Conservation (phyloP, 805 yeast genomes). For the Cyberlindnera mycetangii region DNA sequence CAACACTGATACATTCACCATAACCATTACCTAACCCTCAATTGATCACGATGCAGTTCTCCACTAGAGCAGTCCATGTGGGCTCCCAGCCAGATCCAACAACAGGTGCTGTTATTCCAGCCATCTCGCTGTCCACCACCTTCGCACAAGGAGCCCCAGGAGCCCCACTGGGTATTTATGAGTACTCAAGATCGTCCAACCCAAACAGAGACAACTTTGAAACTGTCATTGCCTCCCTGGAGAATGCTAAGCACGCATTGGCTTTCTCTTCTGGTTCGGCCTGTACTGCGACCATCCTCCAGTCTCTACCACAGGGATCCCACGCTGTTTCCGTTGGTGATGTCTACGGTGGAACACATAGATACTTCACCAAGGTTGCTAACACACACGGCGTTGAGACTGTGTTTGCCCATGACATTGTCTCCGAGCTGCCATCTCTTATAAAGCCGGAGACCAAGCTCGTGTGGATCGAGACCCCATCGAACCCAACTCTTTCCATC, state of each 20-base stretch:
- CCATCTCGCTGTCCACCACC: slow-evolving; percentile 81
- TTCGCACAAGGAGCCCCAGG: slow-evolving; percentile 80
- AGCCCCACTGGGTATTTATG: slow-evolving; percentile 73
- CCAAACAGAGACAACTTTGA: slow-evolving; percentile 86
- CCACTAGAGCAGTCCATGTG: slow-evolving; percentile 81
- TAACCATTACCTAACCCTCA: background rate
- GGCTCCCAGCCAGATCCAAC: slow-evolving; percentile 68
- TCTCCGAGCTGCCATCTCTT: slow-evolving; percentile 51
- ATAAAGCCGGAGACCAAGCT: slow-evolving; percentile 62
- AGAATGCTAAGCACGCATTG: slow-evolving; percentile 68
- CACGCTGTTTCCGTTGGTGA: slow-evolving; percentile 81
- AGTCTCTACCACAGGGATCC: slow-evolving; percentile 65
- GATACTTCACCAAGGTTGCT: slow-evolving; percentile 86
- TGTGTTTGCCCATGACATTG: slow-evolving; percentile 63
- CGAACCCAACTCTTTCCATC: slow-evolving; percentile 80
- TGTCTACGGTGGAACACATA: slow-evolving; percentile 89
- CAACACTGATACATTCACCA: background rate
- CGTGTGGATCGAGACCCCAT: slow-evolving; percentile 88
- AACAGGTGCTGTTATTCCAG: slow-evolving; percentile 86
- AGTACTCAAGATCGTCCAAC: slow-evolving; percentile 81
- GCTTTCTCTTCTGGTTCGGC: slow-evolving; percentile 89
- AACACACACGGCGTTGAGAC: slow-evolving; percentile 71
- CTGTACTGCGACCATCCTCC: slow-evolving; percentile 72
- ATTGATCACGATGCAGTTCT: slow-evolving; percentile 38
- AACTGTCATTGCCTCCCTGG: slow-evolving; percentile 73